phyloP scores from a whole-genome alignment of 1,284 basidiomycete genomes.

The Ganoderma boninense region DNA sequence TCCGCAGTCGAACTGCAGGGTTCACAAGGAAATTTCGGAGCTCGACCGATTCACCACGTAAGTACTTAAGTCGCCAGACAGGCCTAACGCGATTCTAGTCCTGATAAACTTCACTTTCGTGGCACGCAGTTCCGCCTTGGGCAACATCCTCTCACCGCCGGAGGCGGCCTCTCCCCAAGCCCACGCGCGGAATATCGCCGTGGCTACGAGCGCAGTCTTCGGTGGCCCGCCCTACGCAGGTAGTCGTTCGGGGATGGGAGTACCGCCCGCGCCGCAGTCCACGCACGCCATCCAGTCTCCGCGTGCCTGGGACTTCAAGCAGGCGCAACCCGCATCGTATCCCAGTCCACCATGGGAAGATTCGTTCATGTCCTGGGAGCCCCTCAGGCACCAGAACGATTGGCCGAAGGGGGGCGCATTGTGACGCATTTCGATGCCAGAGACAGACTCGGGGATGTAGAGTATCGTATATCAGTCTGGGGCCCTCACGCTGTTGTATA shows the following conservation, averaged over 20 bases:
- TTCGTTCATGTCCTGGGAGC: conserved; percentile 57
- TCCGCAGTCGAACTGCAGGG: conserved; percentile 53
- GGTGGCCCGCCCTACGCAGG: conserved; percentile 17
- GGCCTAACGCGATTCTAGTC: conserved; percentile 9
- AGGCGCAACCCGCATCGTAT: conserved; percentile 29
- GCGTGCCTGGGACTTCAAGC: conserved; percentile 43
- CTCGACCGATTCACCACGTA: conserved; percentile 67
- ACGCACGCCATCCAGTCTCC: conserved; percentile 41
- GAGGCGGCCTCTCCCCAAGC: conserved; percentile 26
- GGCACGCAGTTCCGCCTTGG: conserved; percentile 45
- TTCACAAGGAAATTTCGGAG: conserved; percentile 62
- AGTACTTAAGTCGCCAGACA: conserved; percentile 55
- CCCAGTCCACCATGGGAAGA: conserved; percentile 48
- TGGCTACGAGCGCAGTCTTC: conserved; percentile 25
- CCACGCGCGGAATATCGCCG: conserved; percentile 15
- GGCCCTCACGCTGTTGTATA: conserved; percentile 8
- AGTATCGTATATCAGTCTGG: conserved; percentile 16
- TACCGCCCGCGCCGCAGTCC: conserved; percentile 32
- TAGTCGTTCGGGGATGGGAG: conserved; percentile 12
- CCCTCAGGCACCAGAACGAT: conserved; percentile 39
- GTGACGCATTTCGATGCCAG: not conserved
- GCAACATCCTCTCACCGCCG: conserved; percentile 42
- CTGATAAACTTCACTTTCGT: conserved; percentile 22
- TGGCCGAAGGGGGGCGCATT: conserved; percentile 25
- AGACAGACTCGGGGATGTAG: not conserved